These are phyloP conservation scores for Oryza longistaminata DNA, from an alignment of 176 grass and related monocot genomes.

Conservation along the genomic window DNA sequence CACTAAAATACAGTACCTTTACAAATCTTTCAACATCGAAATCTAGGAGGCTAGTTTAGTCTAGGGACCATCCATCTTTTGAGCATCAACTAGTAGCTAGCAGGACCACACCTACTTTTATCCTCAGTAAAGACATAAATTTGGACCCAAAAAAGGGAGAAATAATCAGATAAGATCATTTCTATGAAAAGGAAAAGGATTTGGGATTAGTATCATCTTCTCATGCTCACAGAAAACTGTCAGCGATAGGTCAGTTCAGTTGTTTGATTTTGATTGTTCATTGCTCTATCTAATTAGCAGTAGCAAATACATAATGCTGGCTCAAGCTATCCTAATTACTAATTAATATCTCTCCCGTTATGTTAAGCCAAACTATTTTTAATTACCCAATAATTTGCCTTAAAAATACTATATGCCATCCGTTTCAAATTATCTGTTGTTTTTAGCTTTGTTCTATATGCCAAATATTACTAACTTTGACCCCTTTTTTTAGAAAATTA, in stretches of 20 bases:
- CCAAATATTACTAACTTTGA: too few relatives aligned
- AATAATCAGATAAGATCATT: slow-evolving; percentile 16
- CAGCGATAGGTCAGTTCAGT: neutral
- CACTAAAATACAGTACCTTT: slow-evolving; percentile 36
- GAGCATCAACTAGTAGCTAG: slow-evolving; percentile 48
- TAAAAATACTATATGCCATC: too few relatives aligned
- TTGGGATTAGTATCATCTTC: neutral
- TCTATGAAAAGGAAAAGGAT: slow-evolving; percentile 1
- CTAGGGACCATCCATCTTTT: slow-evolving; percentile 55
- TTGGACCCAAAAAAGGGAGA: neutral
- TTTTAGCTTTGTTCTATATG: too few relatives aligned
- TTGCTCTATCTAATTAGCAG: neutral
- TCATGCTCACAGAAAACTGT: neutral
- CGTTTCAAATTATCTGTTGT: too few relatives aligned
- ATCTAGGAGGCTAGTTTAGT: slow-evolving; percentile 58
- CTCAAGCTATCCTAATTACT: too few relatives aligned
- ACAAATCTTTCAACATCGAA: slow-evolving; percentile 41
- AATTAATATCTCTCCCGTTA: too few relatives aligned
- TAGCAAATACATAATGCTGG: too few relatives aligned
- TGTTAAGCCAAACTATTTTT: too few relatives aligned
- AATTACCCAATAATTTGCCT: too few relatives aligned
- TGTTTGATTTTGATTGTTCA: neutral
- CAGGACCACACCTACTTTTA: slow-evolving; percentile 56
- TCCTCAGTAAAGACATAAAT: slow-evolving; percentile 35
- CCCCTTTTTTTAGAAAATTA: too few relatives aligned